Conservation (phyloP, 345 rosid genomes). For the Hibiscus trionum region DNA sequence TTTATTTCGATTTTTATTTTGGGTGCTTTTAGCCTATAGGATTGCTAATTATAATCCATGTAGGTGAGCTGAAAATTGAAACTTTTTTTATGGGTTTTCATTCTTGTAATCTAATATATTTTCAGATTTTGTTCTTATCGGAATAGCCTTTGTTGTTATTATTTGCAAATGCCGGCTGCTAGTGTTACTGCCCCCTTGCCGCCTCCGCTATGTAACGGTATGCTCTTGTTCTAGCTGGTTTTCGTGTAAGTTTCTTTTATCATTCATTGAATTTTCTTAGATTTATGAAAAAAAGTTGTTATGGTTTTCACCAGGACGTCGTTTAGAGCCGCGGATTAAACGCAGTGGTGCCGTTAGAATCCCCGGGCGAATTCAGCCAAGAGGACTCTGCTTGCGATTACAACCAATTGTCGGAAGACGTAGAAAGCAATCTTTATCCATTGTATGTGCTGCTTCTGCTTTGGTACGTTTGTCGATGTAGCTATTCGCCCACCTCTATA, state of each 20-base stretch:
- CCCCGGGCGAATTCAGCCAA: background rate
- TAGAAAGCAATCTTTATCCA: conserved; percentile 21
- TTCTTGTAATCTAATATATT: background rate
- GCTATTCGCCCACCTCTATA: too few species aligned
- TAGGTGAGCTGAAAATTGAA: background rate
- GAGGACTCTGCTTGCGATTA: conserved; percentile 20
- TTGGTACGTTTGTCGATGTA: conserved; percentile 18
- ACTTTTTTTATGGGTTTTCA: background rate
- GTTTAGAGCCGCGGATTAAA: background rate
- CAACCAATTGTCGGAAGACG: conserved; percentile 14
- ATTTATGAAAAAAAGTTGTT: background rate
- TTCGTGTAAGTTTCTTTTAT: background rate
- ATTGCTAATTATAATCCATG: background rate
- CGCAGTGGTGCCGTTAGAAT: background rate
- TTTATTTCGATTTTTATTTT: background rate
- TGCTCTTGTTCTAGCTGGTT: background rate
- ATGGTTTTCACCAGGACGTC: background rate
- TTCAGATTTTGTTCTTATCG: background rate
- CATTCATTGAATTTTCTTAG: background rate
- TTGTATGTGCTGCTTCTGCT: conserved; percentile 25
- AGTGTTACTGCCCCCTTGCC: background rate
- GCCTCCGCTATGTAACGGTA: background rate
- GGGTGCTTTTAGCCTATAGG: background rate
- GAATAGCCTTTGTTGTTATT: background rate
- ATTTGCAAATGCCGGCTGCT: background rate